Base-by-base conservation (phyloP, 2,329 filamentous ascomycete species). In the Xylariaceae sp. region DNA sequence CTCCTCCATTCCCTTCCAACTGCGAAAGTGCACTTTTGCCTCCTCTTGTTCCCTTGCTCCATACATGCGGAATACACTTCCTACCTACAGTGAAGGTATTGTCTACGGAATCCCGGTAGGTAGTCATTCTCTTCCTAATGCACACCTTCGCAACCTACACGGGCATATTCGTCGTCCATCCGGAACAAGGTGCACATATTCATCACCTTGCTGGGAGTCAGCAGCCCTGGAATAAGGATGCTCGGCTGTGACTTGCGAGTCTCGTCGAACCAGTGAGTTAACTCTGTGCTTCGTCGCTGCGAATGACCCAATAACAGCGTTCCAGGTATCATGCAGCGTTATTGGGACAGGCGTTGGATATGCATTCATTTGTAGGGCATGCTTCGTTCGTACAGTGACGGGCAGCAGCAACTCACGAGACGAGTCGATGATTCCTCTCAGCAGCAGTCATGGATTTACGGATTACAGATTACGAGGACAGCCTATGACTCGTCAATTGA, bases 401-500 rank as follows among this genome's bases (percentile, higher is more conserved):
- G 35, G 54, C 49, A 30, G 39, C 17, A n/a, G 15, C 23, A 18
- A 39, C 35, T 53, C 47, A 10, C 49, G 13, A 11, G 23, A 30
- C 2, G 45, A 51, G 53, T 17, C n/a, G 50, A 15, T 47, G 53
- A 37, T 17, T 53, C 35, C 35, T 23, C 51, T 23, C 51, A 30
- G 41, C 10, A 45, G n/a, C 10, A 45, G n/a, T 60, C 56, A 50
- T 30, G 4, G 23, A 30, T 30, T 30, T 30, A 30, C 23, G 23
- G 23, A 30, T 30, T 30, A 30, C 23, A 5, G 23, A 30, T 30
- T 30, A 10, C 51, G 57, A 53, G 55, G 50, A 44, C 50, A 49
- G 59, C 53, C 30, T 61, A 49, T 61, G 48, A 61, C 57, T 63
- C 51, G 61, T 51, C 59, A 63, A 63, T 59, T 47, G 59, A 53